Percentiles rank a stretch among this genome's conserved stretches.
Evolutionary conservation across 2,329 filamentous ascomycete genomes (phyloP).

Genomic region (Pochonia chlamydosporia): DNA sequence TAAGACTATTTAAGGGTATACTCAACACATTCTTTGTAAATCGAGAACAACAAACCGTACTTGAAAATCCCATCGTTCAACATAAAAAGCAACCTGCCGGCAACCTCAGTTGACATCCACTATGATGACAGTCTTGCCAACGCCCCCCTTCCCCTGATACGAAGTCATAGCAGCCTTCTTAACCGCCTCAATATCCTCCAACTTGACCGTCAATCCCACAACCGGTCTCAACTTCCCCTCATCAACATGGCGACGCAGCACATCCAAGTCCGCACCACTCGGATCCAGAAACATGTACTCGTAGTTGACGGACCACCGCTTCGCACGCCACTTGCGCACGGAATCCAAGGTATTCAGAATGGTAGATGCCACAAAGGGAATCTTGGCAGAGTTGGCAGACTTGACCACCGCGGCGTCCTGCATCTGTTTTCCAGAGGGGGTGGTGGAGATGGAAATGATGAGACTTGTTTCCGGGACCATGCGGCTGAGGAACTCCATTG

Average conservation of each 20-base stretch:
- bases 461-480: constrained; percentile 27
- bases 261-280: constrained; percentile 20
- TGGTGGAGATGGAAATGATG: constrained; percentile 29
- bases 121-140: constrained; percentile 32
- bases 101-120: not conserved
- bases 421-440: constrained; percentile 29
- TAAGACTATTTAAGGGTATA: too few relatives aligned
- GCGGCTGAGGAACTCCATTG: constrained; percentile 28
- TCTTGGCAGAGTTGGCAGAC: constrained; percentile 16
- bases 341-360: constrained; percentile 26
- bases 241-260: constrained; percentile 10
- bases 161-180: constrained; percentile 28
- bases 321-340: constrained; percentile 21
- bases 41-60: too few relatives aligned
- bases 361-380: constrained; percentile 18
- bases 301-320: constrained; percentile 30
- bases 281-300: constrained; percentile 28
- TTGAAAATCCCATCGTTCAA: too few relatives aligned
- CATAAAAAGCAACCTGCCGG: too few relatives aligned
- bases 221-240: constrained; percentile 14
- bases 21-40: too few relatives aligned
- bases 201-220: constrained; percentile 15
- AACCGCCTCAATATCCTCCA: constrained; percentile 30
- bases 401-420: constrained; percentile 23
- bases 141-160: constrained; percentile 30